These are phyloP conservation scores for Acmispon strigosus DNA, from an alignment of 306 rosid species.

Conservation along the genomic window DNA sequence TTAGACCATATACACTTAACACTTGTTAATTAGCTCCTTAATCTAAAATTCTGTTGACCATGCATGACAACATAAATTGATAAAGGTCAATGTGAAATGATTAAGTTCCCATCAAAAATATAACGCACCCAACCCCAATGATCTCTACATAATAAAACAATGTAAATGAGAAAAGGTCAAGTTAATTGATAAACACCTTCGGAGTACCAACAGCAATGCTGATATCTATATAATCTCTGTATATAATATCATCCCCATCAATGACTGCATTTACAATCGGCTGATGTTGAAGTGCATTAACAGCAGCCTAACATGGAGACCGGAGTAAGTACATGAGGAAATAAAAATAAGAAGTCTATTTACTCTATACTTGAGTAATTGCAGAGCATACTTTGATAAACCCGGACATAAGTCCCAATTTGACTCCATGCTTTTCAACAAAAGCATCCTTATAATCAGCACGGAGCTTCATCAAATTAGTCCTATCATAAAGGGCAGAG, in stretches of 20 bases:
- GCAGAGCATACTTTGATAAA: slow-evolving; percentile 57
- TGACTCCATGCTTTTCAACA: slow-evolving; percentile 81
- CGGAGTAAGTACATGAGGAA: background rate
- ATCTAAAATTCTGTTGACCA: background rate
- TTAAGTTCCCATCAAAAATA: background rate
- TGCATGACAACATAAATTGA: slow-evolving; percentile 6
- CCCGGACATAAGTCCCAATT: slow-evolving; percentile 86
- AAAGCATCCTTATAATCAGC: slow-evolving; percentile 85
- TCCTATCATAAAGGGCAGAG: slow-evolving; percentile 47
- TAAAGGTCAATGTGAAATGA: background rate
- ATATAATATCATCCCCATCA: slow-evolving; percentile 82
- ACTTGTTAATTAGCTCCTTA: background rate
- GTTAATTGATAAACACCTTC: slow-evolving; percentile 40
- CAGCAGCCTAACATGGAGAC: slow-evolving; percentile 58
- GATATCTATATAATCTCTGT: slow-evolving; percentile 73
- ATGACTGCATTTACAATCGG: slow-evolving; percentile 79
- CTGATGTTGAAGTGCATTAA: slow-evolving; percentile 73
- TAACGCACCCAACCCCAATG: background rate
- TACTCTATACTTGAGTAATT: background rate
- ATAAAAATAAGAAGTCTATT: background rate
- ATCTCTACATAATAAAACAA: background rate
- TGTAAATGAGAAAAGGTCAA: slow-evolving; percentile 7
- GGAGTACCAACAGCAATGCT: slow-evolving; percentile 83
- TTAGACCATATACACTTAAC: background rate
- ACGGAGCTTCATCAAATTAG: slow-evolving; percentile 87